These are phyloP conservation scores for Psilocybe subaeruginosa DNA, from an alignment of 768 basidiomycete genomes.

Conservation along the genomic window DNA sequence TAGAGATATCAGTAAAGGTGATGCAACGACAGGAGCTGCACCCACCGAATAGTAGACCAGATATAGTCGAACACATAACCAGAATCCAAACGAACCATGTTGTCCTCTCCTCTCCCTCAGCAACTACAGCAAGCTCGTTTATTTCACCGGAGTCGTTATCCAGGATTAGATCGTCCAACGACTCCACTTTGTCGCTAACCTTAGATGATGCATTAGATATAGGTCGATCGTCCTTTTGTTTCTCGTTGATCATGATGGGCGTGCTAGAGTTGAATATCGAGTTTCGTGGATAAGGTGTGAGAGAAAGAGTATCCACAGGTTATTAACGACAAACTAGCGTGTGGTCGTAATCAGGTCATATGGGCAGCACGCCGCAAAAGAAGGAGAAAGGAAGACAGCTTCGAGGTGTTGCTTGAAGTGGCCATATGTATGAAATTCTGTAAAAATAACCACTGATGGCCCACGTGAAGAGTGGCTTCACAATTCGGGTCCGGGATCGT, in stretches of 20 bases:
- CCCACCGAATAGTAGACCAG: slow-evolving; percentile 76
- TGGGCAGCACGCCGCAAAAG: slow-evolving; percentile 6
- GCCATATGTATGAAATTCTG: background rate
- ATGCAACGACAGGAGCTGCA: background rate
- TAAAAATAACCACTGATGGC: background rate
- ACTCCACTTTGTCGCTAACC: slow-evolving; percentile 16
- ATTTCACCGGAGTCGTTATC: slow-evolving; percentile 52
- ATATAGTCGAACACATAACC: slow-evolving; percentile 74
- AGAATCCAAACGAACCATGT: slow-evolving; percentile 82
- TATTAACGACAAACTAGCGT: background rate
- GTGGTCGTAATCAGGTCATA: slow-evolving; percentile 20
- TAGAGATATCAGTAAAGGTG: slow-evolving; percentile 1
- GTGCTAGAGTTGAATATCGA: background rate
- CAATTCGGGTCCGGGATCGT: background rate
- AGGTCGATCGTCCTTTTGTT: slow-evolving; percentile 5
- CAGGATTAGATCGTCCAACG: slow-evolving; percentile 22
- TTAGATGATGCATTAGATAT: slow-evolving; percentile 10
- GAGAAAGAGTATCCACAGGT: background rate
- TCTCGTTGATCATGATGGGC: slow-evolving; percentile 12
- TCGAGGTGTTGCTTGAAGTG: background rate
- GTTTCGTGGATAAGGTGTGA: background rate
- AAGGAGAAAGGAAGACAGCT: background rate
- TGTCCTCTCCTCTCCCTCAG: slow-evolving; percentile 66
- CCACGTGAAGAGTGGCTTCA: background rate
- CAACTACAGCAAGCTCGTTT: slow-evolving; percentile 59